Evolutionary conservation across 1,284 basidiomycete species (phyloP), one percentile per base, ranked within the genome.

Genomic region (Ganoderma resinaceum): DNA sequence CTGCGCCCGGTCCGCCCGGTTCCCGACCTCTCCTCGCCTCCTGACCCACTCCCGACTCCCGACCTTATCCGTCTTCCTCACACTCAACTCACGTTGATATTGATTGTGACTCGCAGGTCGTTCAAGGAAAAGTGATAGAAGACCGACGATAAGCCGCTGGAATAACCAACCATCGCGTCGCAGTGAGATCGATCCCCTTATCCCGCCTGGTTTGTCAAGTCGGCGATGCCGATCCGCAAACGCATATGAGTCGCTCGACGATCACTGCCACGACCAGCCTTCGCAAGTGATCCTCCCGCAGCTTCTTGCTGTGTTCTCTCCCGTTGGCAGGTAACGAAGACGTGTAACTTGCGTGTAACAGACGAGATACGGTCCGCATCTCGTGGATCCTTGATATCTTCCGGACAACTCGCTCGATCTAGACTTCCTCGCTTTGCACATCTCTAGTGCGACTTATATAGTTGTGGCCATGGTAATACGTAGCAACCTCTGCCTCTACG

Each of bases 91-190:
- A 8, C 18, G 23, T 46, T 23, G 7, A 8, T 1, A 42, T 23
- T 38, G 23, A 3, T 26, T 14, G 3, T 31, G 12, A 9, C 58
- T 58, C 8, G 37, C 14, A 37, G 14, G 40, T 26, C 23, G 14
- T n/a, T 16, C 38, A 35, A 29, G 9, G 3, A 4, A 18, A 55
- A 12, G 46, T 61, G 66, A 70, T 18, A 65, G 69, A 67, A 67
- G 33, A 26, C 66, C 66, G 69, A 70, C 58, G 62, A 65, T 67
- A 35, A 18, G 20, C 69, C 66, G 66, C 1, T 1, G 8, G 20
- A 33, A 18, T 8, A 53, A 61, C 68, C 35, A 70, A 70, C 65
- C 65, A 62, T 61, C 61, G 35, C 38, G 26, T 5, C 8, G 8
- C 7, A 14, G 43, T 42, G 16, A 18, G 42, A 63, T 63, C 63